Percentiles rank a stretch among this genome's conserved stretches.
phyloP scores from a whole-genome alignment of 2,329 filamentous ascomycete genomes.

The Fusarium metavorans region DNA sequence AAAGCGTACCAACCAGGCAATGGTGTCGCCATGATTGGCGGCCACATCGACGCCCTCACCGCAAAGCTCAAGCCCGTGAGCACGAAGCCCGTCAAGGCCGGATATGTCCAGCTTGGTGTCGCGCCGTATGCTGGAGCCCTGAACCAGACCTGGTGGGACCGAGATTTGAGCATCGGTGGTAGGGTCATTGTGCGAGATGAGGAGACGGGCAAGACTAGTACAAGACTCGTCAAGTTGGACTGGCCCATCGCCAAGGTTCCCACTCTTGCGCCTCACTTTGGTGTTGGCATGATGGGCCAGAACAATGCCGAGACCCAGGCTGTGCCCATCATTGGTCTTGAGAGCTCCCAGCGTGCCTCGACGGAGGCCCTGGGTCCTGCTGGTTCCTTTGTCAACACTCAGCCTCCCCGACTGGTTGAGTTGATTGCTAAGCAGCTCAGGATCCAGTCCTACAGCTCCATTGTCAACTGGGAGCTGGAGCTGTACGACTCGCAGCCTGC shows the following conservation, averaged over 20 bases:
- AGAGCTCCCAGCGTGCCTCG: constrained; percentile 66
- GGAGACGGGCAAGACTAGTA: constrained; percentile 78
- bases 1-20: constrained; percentile 85
- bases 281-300: constrained; percentile 74
- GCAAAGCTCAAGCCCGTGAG: constrained; percentile 92
- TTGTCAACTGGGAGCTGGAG: constrained; percentile 97
- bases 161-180: constrained; percentile 91
- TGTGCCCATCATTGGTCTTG: constrained; percentile 92
- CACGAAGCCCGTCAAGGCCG: constrained; percentile 83
- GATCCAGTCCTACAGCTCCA: constrained; percentile 76
- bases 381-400: constrained; percentile 82
- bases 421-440: constrained; percentile 84
- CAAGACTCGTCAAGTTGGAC: constrained; percentile 87
- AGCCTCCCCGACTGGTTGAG: constrained; percentile 86
- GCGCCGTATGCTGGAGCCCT: constrained; percentile 92
- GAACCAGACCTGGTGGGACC: constrained; percentile 96
- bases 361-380: constrained; percentile 66
- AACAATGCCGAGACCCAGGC: constrained; percentile 92
- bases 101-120: constrained; percentile 89
- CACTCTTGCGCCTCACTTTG: constrained; percentile 94
- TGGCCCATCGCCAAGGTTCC: constrained; percentile 96
- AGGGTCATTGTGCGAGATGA: constrained; percentile 85
- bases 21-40: constrained; percentile 88
- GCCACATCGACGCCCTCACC: constrained; percentile 93
- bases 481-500: constrained; percentile 92